These are phyloP conservation scores for Hypoxylon sp. DNA, from an alignment of 2,329 filamentous ascomycete species.

Conservation along the genomic window DNA sequence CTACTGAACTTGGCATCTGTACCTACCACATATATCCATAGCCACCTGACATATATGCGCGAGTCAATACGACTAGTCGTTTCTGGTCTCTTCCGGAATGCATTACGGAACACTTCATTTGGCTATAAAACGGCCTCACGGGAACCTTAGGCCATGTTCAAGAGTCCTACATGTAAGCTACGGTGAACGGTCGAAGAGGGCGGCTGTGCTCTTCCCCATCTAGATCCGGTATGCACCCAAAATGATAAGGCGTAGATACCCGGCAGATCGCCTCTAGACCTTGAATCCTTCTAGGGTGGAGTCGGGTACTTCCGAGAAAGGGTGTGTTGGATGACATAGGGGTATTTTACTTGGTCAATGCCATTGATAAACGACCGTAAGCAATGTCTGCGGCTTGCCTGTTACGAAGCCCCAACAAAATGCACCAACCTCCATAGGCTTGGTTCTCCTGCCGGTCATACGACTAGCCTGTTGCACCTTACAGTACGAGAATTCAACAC, in stretches of 20 bases:
- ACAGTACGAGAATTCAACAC: background rate
- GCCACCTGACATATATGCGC: slow-evolving; percentile 26
- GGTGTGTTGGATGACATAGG: background rate
- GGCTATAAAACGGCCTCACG: slow-evolving; percentile 11
- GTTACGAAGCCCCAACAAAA: background rate
- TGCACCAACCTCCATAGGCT: background rate
- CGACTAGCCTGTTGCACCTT: background rate
- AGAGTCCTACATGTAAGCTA: background rate
- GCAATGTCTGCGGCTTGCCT: background rate
- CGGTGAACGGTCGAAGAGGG: slow-evolving; percentile 1
- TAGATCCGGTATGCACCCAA: slow-evolving; percentile 6
- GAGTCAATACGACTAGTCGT: slow-evolving; percentile 1
- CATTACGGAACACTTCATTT: slow-evolving; percentile 17
- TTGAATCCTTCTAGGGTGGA: background rate
- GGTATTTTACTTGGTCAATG: background rate
- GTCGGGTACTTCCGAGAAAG: slow-evolving; percentile 11
- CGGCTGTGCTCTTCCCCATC: background rate
- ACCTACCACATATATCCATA: slow-evolving; percentile 15
- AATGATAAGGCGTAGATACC: slow-evolving; percentile 7
- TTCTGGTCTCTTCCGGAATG: background rate
- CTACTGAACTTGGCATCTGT: slow-evolving; percentile 11
- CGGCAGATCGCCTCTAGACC: slow-evolving; percentile 16
- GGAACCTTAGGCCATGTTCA: background rate
- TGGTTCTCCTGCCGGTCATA: background rate
- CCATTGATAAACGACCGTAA: background rate